Percentiles rank a stretch among this genome's conserved stretches.
These are phyloP conservation scores for Phytomonas francai DNA, from an alignment of 208 protist species.

Conservation along the genomic window DNA sequence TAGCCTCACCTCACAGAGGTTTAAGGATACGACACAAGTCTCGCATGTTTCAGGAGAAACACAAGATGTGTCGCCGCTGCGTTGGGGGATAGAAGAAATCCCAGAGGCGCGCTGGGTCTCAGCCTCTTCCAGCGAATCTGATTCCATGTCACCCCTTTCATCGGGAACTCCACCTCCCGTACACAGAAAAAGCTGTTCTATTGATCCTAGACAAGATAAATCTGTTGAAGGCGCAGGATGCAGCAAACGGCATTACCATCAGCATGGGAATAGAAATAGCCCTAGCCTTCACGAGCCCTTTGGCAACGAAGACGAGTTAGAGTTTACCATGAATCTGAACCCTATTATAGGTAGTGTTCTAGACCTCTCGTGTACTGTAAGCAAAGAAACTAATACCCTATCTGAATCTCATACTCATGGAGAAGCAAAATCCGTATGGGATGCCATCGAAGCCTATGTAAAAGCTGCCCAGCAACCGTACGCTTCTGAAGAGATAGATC, in stretches of 20 bases:
- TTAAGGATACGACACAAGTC: background rate
- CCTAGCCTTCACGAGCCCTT: conserved; percentile 25
- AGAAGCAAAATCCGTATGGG: conserved; percentile 43
- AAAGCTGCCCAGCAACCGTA: conserved; percentile 26
- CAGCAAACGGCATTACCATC: background rate
- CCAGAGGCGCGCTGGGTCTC: background rate
- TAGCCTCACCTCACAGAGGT: background rate
- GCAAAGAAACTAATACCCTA: conserved; percentile 25
- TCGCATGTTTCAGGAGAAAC: background rate
- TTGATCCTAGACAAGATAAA: background rate
- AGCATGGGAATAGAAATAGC: background rate
- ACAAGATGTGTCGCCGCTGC: background rate
- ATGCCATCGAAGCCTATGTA: conserved; percentile 43
- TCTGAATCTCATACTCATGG: conserved; percentile 30
- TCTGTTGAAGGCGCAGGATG: background rate
- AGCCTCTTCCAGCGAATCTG: background rate
- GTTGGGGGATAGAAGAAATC: background rate
- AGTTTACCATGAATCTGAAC: conserved; percentile 70
- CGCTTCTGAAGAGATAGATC: background rate
- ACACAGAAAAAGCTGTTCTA: background rate
- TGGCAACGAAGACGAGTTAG: conserved; percentile 41
- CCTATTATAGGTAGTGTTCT: conserved; percentile 57
- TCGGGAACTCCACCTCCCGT: background rate
- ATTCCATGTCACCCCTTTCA: background rate
- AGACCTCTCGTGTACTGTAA: conserved; percentile 39